phyloP scores from a whole-genome alignment of 2,329 filamentous ascomycete species.

The Fusarium clavum region DNA sequence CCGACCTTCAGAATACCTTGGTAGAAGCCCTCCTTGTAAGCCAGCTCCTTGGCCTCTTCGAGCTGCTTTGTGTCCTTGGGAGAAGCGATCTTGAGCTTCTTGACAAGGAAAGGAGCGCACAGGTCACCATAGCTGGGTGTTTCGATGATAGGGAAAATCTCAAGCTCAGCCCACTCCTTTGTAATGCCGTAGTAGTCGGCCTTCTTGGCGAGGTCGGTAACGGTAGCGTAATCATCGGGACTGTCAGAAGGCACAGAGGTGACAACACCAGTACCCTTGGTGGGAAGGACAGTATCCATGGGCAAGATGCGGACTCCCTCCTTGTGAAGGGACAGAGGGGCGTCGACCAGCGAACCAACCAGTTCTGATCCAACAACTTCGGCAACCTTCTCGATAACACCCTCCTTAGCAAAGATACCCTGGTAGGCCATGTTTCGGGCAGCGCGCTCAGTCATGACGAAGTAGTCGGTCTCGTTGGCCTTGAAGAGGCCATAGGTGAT shows the following conservation, averaged over 20 bases:
- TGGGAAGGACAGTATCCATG: slow-evolving; percentile 92
- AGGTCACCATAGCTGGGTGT: slow-evolving; percentile 90
- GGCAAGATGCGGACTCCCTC: slow-evolving; percentile 89
- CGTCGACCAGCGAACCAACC: slow-evolving; percentile 88
- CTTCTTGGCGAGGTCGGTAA: slow-evolving; percentile 91
- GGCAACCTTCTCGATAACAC: slow-evolving; percentile 77
- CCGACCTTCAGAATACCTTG: slow-evolving; percentile 91
- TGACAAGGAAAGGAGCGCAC: slow-evolving; percentile 83
- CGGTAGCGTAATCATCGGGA: slow-evolving; percentile 90
- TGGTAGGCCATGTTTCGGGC: slow-evolving; percentile 98
- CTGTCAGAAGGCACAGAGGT: slow-evolving; percentile 96
- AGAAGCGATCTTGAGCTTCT: slow-evolving; percentile 95
- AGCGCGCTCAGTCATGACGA: slow-evolving; percentile 83
- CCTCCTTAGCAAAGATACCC: slow-evolving; percentile 82
- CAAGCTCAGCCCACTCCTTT: slow-evolving; percentile 94
- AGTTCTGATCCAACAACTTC: slow-evolving; percentile 82
- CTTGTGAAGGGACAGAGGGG: slow-evolving; percentile 87
- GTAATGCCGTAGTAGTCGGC: slow-evolving; percentile 95
- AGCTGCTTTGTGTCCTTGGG: slow-evolving; percentile 93
- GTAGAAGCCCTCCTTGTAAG: slow-evolving; percentile 98
- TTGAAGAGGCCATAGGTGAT: slow-evolving; percentile 92
- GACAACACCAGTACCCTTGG: slow-evolving; percentile 96
- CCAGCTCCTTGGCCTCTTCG: slow-evolving; percentile 92
- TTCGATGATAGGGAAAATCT: slow-evolving; percentile 88
- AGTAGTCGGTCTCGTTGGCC: slow-evolving; percentile 81